Conservation (phyloP, 1,284 basidiomycete genomes). For the Pseudozyma flocculosa region DNA sequence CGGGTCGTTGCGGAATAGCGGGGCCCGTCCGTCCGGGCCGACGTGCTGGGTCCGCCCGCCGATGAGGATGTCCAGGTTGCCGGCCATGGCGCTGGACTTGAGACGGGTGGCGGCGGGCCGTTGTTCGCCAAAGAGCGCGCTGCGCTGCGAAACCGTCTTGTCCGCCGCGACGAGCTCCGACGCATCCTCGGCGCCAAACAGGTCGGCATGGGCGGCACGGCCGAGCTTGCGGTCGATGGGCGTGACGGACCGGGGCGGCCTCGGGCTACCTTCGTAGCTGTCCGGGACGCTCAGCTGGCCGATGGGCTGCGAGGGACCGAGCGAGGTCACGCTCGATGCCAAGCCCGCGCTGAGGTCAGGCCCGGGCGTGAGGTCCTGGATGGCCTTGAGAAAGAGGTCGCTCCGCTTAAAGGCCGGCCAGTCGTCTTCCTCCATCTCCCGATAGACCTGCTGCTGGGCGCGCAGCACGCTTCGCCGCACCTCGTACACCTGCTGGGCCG, state of each 20-base stretch:
- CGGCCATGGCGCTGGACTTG: constrained; percentile 31
- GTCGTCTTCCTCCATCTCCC: constrained; percentile 80
- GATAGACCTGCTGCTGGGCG: constrained; percentile 79
- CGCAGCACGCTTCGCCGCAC: constrained; percentile 72
- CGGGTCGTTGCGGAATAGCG: constrained; percentile 40
- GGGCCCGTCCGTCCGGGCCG: constrained; percentile 32
- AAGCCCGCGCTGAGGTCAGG: constrained; percentile 53
- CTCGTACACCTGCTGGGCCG: constrained; percentile 21
- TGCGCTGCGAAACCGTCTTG: neutral
- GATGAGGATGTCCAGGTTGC: constrained; percentile 44
- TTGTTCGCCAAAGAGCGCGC: constrained; percentile 28
- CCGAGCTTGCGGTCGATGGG: constrained; percentile 10
- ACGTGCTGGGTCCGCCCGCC: constrained; percentile 37
- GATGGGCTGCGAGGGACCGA: constrained; percentile 6
- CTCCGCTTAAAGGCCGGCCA: constrained; percentile 83
- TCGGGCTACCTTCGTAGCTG: neutral
- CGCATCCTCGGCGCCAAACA: neutral
- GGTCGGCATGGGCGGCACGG: neutral
- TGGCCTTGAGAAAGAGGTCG: constrained; percentile 84
- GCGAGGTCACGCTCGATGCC: constrained; percentile 21
- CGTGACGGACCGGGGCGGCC: neutral
- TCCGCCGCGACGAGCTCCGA: neutral
- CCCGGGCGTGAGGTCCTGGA: constrained; percentile 68
- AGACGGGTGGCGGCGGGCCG: constrained; percentile 12
- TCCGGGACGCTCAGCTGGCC: constrained; percentile 5